Percentiles rank a stretch among this genome's conserved stretches.
These are phyloP conservation scores for Zoysia matrella DNA, from an alignment of 202 grass and related monocot species.

Conservation along the genomic window DNA sequence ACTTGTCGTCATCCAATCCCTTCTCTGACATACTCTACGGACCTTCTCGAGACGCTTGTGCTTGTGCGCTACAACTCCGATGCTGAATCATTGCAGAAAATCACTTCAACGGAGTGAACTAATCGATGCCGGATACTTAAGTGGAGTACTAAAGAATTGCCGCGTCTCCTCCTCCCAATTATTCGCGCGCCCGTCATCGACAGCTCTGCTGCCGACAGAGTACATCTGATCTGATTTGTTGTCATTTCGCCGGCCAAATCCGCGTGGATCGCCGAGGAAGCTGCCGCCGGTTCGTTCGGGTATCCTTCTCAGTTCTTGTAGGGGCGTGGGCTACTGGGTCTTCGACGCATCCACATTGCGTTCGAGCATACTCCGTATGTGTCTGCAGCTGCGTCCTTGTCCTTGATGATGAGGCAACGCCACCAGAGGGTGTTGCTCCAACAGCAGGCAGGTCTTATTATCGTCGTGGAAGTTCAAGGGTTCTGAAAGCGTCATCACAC, in stretches of 20 bases:
- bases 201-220: slow-evolving; percentile 5
- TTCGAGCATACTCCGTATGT: neutral
- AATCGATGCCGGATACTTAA: neutral
- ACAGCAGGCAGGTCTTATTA: neutral
- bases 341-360: no score
- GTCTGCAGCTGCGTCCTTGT: no score
- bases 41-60: no score
- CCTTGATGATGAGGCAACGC: neutral
- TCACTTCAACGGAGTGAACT: neutral
- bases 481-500: no score
- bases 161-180: slow-evolving; percentile 1
- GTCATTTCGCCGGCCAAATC: neutral
- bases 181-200: neutral
- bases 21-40: neutral
- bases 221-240: neutral
- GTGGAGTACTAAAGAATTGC: neutral
- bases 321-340: no score
- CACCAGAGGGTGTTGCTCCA: neutral
- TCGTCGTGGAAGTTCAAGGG: neutral
- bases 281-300: neutral
- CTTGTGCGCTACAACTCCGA: neutral
- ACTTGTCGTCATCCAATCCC: neutral
- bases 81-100: neutral
- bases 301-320: neutral
- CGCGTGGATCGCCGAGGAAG: neutral